A percentile compares a stretch with the other conserved stretches of the same genome.
phyloP scores from a whole-genome alignment of 345 rosid species.

The Euclidium syriacum region DNA sequence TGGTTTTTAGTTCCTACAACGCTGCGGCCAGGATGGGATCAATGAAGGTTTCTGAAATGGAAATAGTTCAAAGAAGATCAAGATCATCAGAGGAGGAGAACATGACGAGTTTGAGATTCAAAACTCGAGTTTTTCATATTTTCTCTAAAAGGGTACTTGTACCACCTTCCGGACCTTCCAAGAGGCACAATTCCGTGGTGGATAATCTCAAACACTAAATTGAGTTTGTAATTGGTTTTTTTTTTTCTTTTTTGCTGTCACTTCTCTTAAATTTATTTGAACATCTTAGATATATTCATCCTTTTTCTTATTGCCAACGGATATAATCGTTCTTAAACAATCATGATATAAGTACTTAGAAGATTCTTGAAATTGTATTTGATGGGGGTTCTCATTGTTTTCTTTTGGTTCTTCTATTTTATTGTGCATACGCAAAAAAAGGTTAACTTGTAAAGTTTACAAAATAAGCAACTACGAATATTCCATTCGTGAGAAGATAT shows the following conservation, averaged over 20 bases:
- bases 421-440: no score
- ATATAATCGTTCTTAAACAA: no score
- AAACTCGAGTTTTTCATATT: conserved; percentile 50
- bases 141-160: conserved; percentile 58
- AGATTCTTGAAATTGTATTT: conserved; percentile 5
- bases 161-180: conserved; percentile 90
- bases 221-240: neutral
- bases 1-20: conserved; percentile 34
- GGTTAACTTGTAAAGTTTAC: no score
- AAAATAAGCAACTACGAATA: no score
- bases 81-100: conserved; percentile 19
- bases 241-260: neutral
- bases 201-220: conserved; percentile 15
- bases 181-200: conserved; percentile 51
- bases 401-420: neutral
- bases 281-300: no score
- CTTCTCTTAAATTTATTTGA: neutral
- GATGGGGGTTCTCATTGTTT: neutral
- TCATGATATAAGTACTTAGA: neutral
- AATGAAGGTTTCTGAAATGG: conserved; percentile 4
- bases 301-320: no score
- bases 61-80: conserved; percentile 11
- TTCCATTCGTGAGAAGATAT: no score
- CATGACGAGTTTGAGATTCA: conserved; percentile 32
- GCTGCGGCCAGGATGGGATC: conserved; percentile 38